Base-by-base conservation (phyloP, 1,284 basidiomycete genomes). In the Sporisorium reilianum region DNA sequence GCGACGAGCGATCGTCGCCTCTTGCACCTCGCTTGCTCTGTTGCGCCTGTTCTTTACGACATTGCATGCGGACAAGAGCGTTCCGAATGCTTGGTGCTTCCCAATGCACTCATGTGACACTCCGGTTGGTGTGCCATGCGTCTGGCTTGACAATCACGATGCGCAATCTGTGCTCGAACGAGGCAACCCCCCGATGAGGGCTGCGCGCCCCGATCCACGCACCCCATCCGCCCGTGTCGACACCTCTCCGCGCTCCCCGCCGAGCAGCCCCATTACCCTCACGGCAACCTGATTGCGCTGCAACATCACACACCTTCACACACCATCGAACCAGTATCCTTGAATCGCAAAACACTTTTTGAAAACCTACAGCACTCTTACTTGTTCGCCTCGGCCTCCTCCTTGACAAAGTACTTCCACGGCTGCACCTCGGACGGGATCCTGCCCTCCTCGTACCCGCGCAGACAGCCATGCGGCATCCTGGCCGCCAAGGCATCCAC, bases 401-500 rank as follows among this genome's bases (percentile, higher is more conserved):
- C 63, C 36, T 72, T 73, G n/a, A 83, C 80, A 55, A 76, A 83
- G 46, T 77, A 68, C 63, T 75, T 79, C 81, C 81, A 83, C 28
- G 80, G 66, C 49, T 79, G 64, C 16, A 99, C 95, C 86, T 98
- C 96, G 11, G 91, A 88, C n/a, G 96, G 96, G 80, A 97, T 92
- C 64, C 88, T 90, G 44, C 94, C 96, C 86, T 98, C 96, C 52
- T 88, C 88, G 85, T 98, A 99, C 22, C 89, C 89, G 67, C 89
- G 87, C 80, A 97, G 87, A 46, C 92, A 93, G 69, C 93, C 93
- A 75, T 91, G 86, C 30, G 92, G 91, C 84, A 98, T 92, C 87
- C 97, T 96, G 86, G 91, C 90, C 23, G 89, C 92, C 55, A 99
- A 87, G 59, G 92, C 91, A 85, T 97, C 93, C 32, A 96, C 95